These are phyloP conservation scores for Sicyos edulis DNA, from an alignment of 306 rosid species.

Conservation along the genomic window DNA sequence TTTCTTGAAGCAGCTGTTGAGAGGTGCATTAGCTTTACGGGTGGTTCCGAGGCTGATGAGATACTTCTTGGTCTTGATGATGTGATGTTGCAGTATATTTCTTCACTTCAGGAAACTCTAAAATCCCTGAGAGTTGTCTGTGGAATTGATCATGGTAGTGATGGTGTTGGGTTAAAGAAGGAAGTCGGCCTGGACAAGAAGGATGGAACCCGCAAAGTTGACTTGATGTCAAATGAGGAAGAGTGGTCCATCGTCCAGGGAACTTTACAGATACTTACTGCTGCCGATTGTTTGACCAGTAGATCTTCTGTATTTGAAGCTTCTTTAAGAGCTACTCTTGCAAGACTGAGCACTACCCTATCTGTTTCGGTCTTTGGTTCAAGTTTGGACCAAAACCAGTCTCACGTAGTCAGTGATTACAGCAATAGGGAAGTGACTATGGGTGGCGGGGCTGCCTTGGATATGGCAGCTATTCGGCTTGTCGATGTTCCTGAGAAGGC, in stretches of 20 bases:
- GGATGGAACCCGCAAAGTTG: slow-evolving; percentile 72
- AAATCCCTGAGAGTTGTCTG: slow-evolving; percentile 85
- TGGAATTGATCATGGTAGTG: slow-evolving; percentile 76
- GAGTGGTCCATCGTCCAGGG: slow-evolving; percentile 99
- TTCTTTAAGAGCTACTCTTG: slow-evolving; percentile 88
- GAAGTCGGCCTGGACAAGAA: slow-evolving; percentile 59
- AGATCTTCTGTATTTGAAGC: slow-evolving; percentile 99
- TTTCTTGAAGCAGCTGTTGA: slow-evolving; percentile 96
- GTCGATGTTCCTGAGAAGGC: slow-evolving; percentile 87
- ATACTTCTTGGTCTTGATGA: slow-evolving; percentile 85
- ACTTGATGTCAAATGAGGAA: slow-evolving; percentile 77
- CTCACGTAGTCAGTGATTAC: slow-evolving; percentile 34
- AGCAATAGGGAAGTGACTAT: slow-evolving; percentile 45
- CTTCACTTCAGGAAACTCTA: slow-evolving; percentile 84
- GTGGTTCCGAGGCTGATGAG: slow-evolving; percentile 99
- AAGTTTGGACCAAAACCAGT: slow-evolving; percentile 63
- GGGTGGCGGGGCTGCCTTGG: slow-evolving; percentile 94
- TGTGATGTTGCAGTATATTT: slow-evolving; percentile 76
- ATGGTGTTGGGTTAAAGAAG: slow-evolving; percentile 55
- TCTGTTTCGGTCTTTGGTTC: slow-evolving; percentile 84
- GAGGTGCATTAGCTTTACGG: slow-evolving; percentile 92
- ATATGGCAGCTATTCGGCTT: slow-evolving; percentile 78
- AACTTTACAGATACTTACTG: slow-evolving; percentile 92
- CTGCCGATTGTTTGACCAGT: slow-evolving; percentile 90
- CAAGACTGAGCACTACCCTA: slow-evolving; percentile 83